Evolutionary conservation across 2,329 filamentous ascomycete species (phyloP).

Genomic region (Colletotrichum gloeosporioides): DNA sequence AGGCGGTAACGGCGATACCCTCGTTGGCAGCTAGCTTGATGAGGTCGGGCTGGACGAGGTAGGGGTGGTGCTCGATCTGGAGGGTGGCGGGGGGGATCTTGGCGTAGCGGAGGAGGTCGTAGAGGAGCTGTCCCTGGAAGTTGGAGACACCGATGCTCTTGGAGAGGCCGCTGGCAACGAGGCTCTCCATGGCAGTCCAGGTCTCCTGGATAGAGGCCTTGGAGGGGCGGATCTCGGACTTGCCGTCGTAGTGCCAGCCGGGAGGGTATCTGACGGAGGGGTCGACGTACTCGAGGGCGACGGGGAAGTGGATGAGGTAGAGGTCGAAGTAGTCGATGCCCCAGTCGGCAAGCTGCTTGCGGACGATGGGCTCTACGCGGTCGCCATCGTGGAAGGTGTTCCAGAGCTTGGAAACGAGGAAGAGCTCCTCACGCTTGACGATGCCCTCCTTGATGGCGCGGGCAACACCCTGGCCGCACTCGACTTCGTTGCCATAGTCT

Average conservation of each 20-base stretch:
- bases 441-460: conserved; percentile 82
- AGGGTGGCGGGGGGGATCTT: conserved; percentile 76
- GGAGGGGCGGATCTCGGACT: conserved; percentile 64
- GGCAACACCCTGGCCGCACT: conserved; percentile 77
- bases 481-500: conserved; percentile 87
- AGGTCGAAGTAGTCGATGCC: conserved; percentile 89
- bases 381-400: conserved; percentile 88
- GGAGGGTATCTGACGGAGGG: conserved; percentile 81
- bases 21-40: conserved; percentile 72
- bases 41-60: conserved; percentile 78
- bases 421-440: conserved; percentile 85
- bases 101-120: conserved; percentile 81
- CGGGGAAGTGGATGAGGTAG: conserved; percentile 89
- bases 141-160: conserved; percentile 83
- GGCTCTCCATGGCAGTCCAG: conserved; percentile 79
- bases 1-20: conserved; percentile 79
- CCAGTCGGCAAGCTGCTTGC: conserved; percentile 82
- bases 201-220: conserved; percentile 81
- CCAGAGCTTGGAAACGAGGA: conserved; percentile 94
- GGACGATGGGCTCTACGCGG: conserved; percentile 75
- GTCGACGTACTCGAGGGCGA: conserved; percentile 85
- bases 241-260: conserved; percentile 73
- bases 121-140: conserved; percentile 79
- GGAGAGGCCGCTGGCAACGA: conserved; percentile 72
- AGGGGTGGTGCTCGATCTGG: conserved; percentile 91